These are phyloP conservation scores for Candida germanica DNA, from an alignment of 805 yeast genomes.

Conservation along the genomic window DNA sequence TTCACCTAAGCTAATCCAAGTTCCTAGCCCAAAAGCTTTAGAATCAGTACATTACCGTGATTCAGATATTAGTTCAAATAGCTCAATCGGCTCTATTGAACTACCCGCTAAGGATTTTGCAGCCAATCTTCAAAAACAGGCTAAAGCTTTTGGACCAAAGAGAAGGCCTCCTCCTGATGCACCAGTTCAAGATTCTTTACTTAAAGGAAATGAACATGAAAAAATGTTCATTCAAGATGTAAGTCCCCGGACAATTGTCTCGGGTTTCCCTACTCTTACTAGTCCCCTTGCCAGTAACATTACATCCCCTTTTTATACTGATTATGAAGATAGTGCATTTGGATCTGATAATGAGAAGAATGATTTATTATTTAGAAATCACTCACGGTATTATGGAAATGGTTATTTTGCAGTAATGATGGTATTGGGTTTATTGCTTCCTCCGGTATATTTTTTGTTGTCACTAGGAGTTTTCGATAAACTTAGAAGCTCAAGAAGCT, in stretches of 20 bases:
- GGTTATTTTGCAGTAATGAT: slow-evolving; percentile 23
- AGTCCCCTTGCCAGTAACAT: slow-evolving; percentile 6
- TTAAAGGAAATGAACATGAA: slow-evolving; percentile 15
- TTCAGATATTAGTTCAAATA: slow-evolving; percentile 13
- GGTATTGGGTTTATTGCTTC: slow-evolving; percentile 31
- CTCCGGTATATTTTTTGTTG: slow-evolving; percentile 37
- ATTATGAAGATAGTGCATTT: slow-evolving; percentile 10
- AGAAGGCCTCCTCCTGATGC: slow-evolving; percentile 16
- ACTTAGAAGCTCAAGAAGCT: slow-evolving; percentile 11
- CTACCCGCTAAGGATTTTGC: background rate
- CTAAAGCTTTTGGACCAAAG: slow-evolving; percentile 2
- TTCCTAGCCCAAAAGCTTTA: slow-evolving; percentile 2
- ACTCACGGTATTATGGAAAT: slow-evolving; percentile 13
- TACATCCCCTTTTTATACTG: slow-evolving; percentile 7
- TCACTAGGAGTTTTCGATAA: slow-evolving; percentile 35
- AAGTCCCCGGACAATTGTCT: background rate
- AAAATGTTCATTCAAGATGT: slow-evolving; percentile 11
- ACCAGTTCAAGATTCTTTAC: slow-evolving; percentile 14
- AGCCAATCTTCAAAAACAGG: background rate
- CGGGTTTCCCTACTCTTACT: slow-evolving; percentile 3
- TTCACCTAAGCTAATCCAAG: slow-evolving; percentile 9
- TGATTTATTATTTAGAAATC: background rate
- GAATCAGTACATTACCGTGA: slow-evolving; percentile 14
- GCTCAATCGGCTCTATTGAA: slow-evolving; percentile 7
- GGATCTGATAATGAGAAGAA: slow-evolving; percentile 1